Evolutionary conservation across 2,329 filamentous ascomycete species (phyloP), one percentile per base, ranked within the genome.

Genomic region (Diaporthe australafricana): DNA sequence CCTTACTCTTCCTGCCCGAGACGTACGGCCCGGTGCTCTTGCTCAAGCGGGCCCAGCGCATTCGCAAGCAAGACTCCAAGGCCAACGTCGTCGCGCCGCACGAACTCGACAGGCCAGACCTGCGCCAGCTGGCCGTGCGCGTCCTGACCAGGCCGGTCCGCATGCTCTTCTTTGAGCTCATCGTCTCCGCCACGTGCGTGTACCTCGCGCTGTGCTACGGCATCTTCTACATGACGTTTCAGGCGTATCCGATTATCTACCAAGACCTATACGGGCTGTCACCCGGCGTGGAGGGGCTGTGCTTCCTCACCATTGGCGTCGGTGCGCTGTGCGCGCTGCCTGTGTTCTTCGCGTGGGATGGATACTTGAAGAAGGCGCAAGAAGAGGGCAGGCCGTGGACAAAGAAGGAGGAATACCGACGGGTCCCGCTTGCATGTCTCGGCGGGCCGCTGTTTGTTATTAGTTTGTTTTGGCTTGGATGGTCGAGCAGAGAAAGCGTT

Each of bases 191-290:
- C 62, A 89, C 88, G 1, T 94, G 91, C 79, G 78, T 89, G 77
- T 95, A 94, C 80, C 84, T 95, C 14, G 90, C 93, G 42, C 84
- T 95, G 35, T 87, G 90, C 42, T 95, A 94, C 78, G 87, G 84
- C 62, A 87, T 89, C 75, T 88, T 89, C 77, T 89, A 89, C 84
- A 93, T 95, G 82, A 94, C 90, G 78, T 94, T 96, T 76, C 90
- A 94, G 79, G 91, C 92, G 2, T 95, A 92, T 79, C 91, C 91
- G 1, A 85, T 91, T 72, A 92, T 94, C 74, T 95, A 94, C 79
- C 83, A 87, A 74, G 78, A 82, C 30, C 78, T 90, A 5, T 94
- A 94, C 79, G 83, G 84, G 38, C 88, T 94, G 73, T 88, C 86
- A 3, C 84, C 91, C 0, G 91, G 92, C 25, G 84, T 89, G 35